phyloP scores from a whole-genome alignment of 495 filamentous ascomycete species.

The Wilcoxina mikolae region DNA sequence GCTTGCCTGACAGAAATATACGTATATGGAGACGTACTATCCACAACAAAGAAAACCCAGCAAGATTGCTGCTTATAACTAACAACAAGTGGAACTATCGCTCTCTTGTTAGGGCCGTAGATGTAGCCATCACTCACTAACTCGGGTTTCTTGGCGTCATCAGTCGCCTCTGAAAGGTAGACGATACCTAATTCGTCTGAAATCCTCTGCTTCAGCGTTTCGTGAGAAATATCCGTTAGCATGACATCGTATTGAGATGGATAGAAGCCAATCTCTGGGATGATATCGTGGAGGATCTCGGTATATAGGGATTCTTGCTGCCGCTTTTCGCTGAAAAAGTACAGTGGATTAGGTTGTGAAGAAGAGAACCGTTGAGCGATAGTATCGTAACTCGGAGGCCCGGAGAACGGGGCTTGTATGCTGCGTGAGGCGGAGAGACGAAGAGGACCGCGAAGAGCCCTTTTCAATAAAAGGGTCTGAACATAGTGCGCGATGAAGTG shows the following conservation, averaged over 20 bases:
- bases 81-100: conserved; percentile 5
- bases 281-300: background rate
- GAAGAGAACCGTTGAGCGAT: background rate
- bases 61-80: conserved; percentile 4
- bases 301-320: background rate
- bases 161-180: conserved; percentile 11
- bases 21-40: conserved; percentile 2
- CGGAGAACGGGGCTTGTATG: background rate
- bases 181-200: conserved; percentile 4
- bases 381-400: background rate
- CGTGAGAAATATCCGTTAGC: conserved; percentile 7
- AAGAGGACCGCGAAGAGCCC: no score
- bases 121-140: conserved; percentile 9
- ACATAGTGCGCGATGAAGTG: no score
- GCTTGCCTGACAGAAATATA: conserved; percentile 1
- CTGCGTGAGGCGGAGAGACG: no score
- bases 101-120: conserved; percentile 8
- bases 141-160: conserved; percentile 8
- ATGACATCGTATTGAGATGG: conserved; percentile 1
- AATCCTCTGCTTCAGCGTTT: conserved; percentile 7
- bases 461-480: no score
- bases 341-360: background rate
- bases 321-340: background rate
- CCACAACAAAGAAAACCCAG: conserved; percentile 7
- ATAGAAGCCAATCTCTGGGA: background rate